Base-by-base conservation (phyloP, 768 basidiomycete species). In the Boletus eberwhitei region DNA sequence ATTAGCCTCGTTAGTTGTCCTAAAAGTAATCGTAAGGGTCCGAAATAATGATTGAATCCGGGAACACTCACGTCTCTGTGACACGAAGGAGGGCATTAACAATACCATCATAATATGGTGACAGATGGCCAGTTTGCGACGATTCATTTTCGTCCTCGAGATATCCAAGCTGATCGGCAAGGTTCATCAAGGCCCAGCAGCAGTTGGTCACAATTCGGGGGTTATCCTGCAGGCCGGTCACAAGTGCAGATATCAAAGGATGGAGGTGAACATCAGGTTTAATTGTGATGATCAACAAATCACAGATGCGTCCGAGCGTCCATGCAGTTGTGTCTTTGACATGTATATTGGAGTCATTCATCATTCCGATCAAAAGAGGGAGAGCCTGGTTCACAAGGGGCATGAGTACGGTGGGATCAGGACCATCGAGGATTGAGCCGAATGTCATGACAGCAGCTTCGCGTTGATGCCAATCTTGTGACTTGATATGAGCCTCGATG, bases 361-460 rank as follows among this genome's bases (percentile, higher is more conserved):
- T 96, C 94, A 97, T 96, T 61, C 86, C 86, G 66, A 98, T 93
- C 45, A 99, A 80, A 38, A 95, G 86, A 6, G 93, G 93, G 13
- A 99, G 79, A 1, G 97, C 97, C 70, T 98, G 94, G 59, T 89
- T 83, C 59, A 97, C 94, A 41, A 99, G 86, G 34, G 94, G 93
- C 21, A 85, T 87, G 48, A 99, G 83, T 26, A 93, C 86, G 34
- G 75, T 71, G 12, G 93, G 89, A 66, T 98, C 93, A 4, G 97
- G 97, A 2, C 97, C 97, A 59, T 98, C 96, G 31, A 98, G 82
- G 64, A 99, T 98, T 0, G 93, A 95, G 41, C 96, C 96, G 64
- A 98, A 99, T 19, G 95, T 86, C 95, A 98, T 99, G 52, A 98
- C 86, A 6, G 95, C 96, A 0, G 97, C 97, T 70, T 99, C 97